Conservation (phyloP, 441 rosid genomes). For the Francoa sonchifolia region DNA sequence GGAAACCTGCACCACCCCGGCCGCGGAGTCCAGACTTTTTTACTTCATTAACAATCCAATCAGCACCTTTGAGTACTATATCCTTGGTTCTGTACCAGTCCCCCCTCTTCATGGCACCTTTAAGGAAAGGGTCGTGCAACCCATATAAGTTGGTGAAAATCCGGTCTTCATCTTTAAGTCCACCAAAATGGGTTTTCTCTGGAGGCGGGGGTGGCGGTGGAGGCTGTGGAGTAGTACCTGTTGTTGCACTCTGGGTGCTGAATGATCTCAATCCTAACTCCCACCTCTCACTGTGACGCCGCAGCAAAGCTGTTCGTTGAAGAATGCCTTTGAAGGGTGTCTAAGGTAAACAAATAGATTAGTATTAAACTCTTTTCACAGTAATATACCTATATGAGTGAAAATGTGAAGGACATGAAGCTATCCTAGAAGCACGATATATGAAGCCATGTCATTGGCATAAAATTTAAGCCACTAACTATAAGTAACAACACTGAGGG, state of each 20-base stretch:
- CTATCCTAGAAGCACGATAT: no score
- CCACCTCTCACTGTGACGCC: constrained; percentile 33
- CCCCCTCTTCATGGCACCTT: constrained; percentile 94
- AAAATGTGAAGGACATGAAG: no score
- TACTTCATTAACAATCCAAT: constrained; percentile 92
- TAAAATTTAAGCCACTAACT: no score
- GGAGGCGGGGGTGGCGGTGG: constrained; percentile 81
- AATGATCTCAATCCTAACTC: constrained; percentile 44
- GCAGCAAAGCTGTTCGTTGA: constrained; percentile 39
- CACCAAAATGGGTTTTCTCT: constrained; percentile 96
- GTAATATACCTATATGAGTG: neutral
- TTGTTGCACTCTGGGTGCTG: constrained; percentile 66
- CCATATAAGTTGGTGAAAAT: constrained; percentile 91
- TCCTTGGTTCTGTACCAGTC: constrained; percentile 97
- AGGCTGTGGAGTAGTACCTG: constrained; percentile 50
- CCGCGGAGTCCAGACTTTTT: constrained; percentile 97
- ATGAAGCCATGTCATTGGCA: no score
- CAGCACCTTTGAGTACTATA: constrained; percentile 87
- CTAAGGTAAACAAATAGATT: constrained; percentile 18
- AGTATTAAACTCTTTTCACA: neutral
- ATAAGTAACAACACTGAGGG: no score
- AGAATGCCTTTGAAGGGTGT: constrained; percentile 75
- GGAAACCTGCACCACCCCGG: constrained; percentile 99
- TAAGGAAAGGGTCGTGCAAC: constrained; percentile 81
- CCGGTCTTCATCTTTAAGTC: constrained; percentile 88